Evolutionary conservation across 148 eudicot genomes (phyloP), one percentile per base, ranked within the genome.

Genomic region (Nyssa sinensis): DNA sequence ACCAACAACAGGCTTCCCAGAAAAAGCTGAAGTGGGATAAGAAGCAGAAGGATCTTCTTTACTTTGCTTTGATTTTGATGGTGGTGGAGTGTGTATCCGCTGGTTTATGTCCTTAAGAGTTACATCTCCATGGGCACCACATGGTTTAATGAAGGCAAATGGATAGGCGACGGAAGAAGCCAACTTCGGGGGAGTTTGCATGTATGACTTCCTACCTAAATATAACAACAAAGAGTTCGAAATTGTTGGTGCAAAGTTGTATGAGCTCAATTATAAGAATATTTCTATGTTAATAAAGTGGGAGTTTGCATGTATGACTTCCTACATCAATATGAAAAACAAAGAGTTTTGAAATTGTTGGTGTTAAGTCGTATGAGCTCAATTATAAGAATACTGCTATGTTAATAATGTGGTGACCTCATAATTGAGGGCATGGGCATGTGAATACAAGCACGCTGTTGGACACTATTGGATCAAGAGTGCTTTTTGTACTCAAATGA

Each of bases 31-130:
- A 64, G 87, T 90, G 4, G 92, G 97, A 72, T 81, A 92, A 41
- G 79, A 62, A 57, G 71, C 73, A 32, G 76, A 35, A 67, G 81
- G 82, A 29, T 86, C 90, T 70, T 92, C 90, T 28, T 78, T 70
- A 0, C 35, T 70, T 76, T 81, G 65, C 81, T 81, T 80, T 4
- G 83, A 32, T 73, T 88, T 89, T 49, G 86, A 74, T 61, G 87
- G 85, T 14, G 90, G 91, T 78, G 98, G 98, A 66, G 86, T 81
- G n/a, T 53, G 88, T 64, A 95, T 90, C 76, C 84, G 78, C 71
- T 89, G 88, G 80, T 95, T 95, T 74, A 95, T 95, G 81, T 95
- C 98, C 82, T 89, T 88, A 7, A 95, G 86, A 79, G 98, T 95
- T 49, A 92, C 83, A 62, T 92, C 96, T 74, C 97, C 97, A 34